A percentile compares a stretch with the other conserved stretches of the same genome.
Evolutionary conservation across 140 eudicot species (phyloP).

Genomic region (Cichorium intybus): DNA sequence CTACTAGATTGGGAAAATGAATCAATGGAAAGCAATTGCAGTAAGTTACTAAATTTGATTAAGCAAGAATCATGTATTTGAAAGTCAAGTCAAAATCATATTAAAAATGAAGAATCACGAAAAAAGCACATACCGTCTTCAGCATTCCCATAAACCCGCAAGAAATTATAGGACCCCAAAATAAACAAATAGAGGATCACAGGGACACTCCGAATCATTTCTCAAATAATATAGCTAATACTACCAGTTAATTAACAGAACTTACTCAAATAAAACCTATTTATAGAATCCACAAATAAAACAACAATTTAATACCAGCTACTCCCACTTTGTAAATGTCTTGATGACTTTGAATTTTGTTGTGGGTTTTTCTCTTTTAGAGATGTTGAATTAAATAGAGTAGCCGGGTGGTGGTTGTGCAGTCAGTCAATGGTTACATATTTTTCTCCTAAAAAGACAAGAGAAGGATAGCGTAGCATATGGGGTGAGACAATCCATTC

Average conservation of each 20-base stretch:
- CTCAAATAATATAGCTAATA: too few species aligned
- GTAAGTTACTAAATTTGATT: neutral
- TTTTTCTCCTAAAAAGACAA: too few species aligned
- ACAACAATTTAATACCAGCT: conserved; percentile 23
- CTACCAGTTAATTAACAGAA: neutral
- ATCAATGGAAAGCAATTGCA: neutral
- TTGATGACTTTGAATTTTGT: too few species aligned
- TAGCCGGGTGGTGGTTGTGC: too few species aligned
- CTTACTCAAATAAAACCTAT: neutral
- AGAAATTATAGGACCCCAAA: conserved; percentile 31
- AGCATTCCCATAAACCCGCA: conserved; percentile 42
- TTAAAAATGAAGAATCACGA: neutral
- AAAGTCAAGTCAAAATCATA: too few species aligned
- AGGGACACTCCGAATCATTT: neutral
- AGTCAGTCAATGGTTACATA: too few species aligned
- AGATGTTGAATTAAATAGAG: too few species aligned
- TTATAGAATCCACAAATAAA: too few species aligned
- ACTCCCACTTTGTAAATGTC: conserved; percentile 41
- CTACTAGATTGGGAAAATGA: too few species aligned
- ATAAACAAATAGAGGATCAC: conserved; percentile 41
- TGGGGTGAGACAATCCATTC: too few species aligned
- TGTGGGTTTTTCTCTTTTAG: too few species aligned
- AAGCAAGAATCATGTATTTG: neutral
- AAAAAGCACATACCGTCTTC: conserved; percentile 48
- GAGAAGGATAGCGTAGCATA: too few species aligned